Evolutionary conservation across 2,329 filamentous ascomycete genomes (phyloP).

Genomic region (Tolypocladium capitatum): DNA sequence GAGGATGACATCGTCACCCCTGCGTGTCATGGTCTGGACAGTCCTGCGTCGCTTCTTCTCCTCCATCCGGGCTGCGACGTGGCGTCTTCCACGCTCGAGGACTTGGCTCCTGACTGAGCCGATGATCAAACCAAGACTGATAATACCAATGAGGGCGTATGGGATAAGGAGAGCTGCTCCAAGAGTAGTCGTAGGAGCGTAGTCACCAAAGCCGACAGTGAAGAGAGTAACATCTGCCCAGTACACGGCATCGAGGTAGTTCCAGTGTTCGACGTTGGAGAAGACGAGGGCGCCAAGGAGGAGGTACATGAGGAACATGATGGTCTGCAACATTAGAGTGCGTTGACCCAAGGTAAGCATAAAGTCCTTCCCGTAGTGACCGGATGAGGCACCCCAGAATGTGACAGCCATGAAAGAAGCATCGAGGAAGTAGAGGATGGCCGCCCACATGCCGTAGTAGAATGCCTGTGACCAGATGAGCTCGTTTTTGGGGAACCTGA

Average conservation of each 20-base stretch:
- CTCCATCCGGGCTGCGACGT: conserved; percentile 42
- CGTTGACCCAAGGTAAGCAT: conserved; percentile 66
- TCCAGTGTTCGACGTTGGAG: conserved; percentile 57
- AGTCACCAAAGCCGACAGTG: conserved; percentile 51
- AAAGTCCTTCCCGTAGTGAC: conserved; percentile 68
- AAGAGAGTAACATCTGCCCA: conserved; percentile 64
- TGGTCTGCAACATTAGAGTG: conserved; percentile 82
- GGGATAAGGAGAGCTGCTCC: conserved; percentile 66
- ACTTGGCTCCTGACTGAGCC: conserved; percentile 60
- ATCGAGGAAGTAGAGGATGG: conserved; percentile 65
- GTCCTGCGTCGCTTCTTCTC: conserved; percentile 42
- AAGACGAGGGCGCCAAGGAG: conserved; percentile 67
- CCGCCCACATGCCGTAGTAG: conserved; percentile 74
- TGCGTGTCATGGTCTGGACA: conserved; percentile 30
- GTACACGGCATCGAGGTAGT: conserved; percentile 65
- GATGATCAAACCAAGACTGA: conserved; percentile 74
- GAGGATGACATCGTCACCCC: conserved; percentile 33
- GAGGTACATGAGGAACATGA: conserved; percentile 71
- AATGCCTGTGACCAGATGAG: conserved; percentile 73
- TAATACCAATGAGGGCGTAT: conserved; percentile 70
- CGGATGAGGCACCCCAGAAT: conserved; percentile 57
- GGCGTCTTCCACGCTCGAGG: conserved; percentile 41
- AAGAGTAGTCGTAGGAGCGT: conserved; percentile 32
- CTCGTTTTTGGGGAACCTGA: too few species aligned
- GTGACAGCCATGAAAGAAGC: conserved; percentile 67